These are phyloP conservation scores for Ascochyta viciae-villosae DNA, from an alignment of 2,329 filamentous ascomycete species.

Conservation along the genomic window DNA sequence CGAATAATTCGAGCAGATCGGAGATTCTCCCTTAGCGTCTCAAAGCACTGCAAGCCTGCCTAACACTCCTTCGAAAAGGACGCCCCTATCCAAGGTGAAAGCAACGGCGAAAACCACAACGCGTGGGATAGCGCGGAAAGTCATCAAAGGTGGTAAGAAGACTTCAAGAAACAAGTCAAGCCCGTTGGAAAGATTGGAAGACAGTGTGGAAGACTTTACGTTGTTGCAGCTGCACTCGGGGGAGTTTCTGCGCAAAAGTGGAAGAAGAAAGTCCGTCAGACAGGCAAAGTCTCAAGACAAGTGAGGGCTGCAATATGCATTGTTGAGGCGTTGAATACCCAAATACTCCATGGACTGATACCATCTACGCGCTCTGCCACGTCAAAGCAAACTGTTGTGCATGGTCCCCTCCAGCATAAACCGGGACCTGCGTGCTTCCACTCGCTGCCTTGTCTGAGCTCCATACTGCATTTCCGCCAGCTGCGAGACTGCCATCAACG, in stretches of 20 bases:
- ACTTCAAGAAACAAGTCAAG: neutral
- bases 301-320: neutral
- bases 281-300: neutral
- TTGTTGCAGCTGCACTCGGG: slow-evolving; percentile 7
- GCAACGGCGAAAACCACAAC: neutral
- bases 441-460: slow-evolving; percentile 54
- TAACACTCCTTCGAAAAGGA: neutral
- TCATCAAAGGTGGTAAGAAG: neutral
- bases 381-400: slow-evolving; percentile 43
- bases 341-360: neutral
- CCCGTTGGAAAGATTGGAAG: slow-evolving; percentile 1
- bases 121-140: slow-evolving; percentile 7
- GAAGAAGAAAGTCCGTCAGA: slow-evolving; percentile 6
- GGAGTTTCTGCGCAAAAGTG: neutral
- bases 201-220: slow-evolving; percentile 5
- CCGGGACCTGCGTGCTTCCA: slow-evolving; percentile 54
- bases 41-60: neutral
- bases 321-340: slow-evolving; percentile 9
- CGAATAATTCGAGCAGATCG: neutral
- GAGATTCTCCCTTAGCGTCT: neutral
- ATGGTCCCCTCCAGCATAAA: slow-evolving; percentile 51
- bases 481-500: slow-evolving; percentile 46
- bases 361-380: slow-evolving; percentile 44
- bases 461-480: slow-evolving; percentile 50
- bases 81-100: neutral